These are phyloP conservation scores for Pythium vanterpoolii DNA, from an alignment of 352 stramenopile species.

Conservation along the genomic window DNA sequence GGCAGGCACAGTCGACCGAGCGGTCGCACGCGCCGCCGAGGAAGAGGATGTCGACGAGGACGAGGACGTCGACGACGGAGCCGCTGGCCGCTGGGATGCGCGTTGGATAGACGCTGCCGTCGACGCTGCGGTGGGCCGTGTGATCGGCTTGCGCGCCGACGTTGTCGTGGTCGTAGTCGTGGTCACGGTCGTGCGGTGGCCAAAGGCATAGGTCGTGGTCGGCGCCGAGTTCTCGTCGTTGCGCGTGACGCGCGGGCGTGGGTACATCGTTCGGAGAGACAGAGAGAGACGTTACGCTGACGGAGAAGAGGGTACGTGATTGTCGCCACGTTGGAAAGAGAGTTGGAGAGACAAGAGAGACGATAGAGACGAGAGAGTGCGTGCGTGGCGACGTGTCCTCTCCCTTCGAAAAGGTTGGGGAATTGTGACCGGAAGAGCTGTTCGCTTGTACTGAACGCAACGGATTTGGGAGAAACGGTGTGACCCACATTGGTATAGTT, in stretches of 20 bases:
- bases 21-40: background rate
- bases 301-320: background rate
- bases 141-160: conserved; percentile 8
- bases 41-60: background rate
- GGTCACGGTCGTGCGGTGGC: background rate
- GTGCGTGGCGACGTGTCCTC: background rate
- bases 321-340: background rate
- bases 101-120: background rate
- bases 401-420: background rate
- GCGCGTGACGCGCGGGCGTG: conserved; percentile 7
- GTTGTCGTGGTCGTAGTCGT: background rate
- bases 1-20: background rate
- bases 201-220: conserved; percentile 2
- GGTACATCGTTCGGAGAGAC: conserved; percentile 7
- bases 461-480: background rate
- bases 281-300: background rate
- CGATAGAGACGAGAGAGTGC: background rate
- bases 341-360: background rate
- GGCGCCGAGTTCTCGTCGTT: conserved; percentile 25
- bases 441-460: background rate
- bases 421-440: background rate
- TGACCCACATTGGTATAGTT: background rate
- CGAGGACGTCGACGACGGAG: conserved; percentile 8
- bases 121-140: background rate
- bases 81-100: background rate